phyloP scores from a whole-genome alignment of 345 rosid genomes.

The Sonneratia alba region DNA sequence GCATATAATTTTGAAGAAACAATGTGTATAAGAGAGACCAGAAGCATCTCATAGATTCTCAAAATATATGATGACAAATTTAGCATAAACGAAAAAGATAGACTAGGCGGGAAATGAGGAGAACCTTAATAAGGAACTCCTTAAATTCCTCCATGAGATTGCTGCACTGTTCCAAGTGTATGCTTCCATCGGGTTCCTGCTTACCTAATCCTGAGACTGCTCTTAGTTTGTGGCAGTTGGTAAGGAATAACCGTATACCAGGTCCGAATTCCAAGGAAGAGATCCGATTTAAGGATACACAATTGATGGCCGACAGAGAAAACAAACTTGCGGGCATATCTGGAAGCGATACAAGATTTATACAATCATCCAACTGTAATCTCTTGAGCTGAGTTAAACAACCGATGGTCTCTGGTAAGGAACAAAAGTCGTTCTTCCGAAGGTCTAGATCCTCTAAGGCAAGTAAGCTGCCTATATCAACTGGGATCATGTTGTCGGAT shows the following conservation, averaged over 20 bases:
- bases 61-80: too few species aligned
- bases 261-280: not conserved
- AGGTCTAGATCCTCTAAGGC: not conserved
- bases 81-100: too few species aligned
- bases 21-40: too few species aligned
- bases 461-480: not conserved
- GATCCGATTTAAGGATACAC: not conserved
- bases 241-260: not conserved
- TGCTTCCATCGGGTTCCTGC: not conserved
- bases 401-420: not conserved
- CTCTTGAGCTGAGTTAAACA: not conserved
- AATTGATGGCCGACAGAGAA: not conserved
- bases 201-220: not conserved
- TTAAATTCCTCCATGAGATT: not conserved
- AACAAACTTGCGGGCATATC: not conserved
- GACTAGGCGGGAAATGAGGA: too few species aligned
- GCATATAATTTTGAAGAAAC: too few species aligned
- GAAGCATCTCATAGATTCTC: too few species aligned
- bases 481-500: not conserved
- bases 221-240: not conserved
- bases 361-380: slow-evolving; percentile 1
- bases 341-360: slow-evolving; percentile 1
- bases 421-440: not conserved
- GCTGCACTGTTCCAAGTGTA: not conserved
- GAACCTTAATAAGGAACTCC: not conserved